Evolutionary conservation across 2,329 filamentous ascomycete species (phyloP), one percentile per base, ranked within the genome.

Genomic region (Fusarium torulosum): DNA sequence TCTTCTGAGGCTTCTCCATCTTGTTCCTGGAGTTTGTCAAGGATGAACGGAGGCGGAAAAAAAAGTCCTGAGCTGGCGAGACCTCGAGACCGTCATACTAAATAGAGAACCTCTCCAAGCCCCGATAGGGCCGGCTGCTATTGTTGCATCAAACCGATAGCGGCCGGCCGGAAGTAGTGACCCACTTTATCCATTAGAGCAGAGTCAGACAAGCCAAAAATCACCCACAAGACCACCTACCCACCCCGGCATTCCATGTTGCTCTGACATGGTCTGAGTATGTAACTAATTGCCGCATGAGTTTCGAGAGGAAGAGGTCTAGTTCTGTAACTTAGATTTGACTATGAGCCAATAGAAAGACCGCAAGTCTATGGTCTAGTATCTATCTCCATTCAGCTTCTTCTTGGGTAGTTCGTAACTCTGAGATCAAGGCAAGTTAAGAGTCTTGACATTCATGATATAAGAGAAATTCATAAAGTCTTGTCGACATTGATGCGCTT

Each of bases 1-100:
- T 88, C 79, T 93, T 96, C 73, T 92, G 86, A 63, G 71, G 63
- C 27, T 71, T 72, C 21, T 72, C 71, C 79, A 82, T 82, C 62
- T 64, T 77, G 17, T 31, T 59, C 42, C 33, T 45, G 53, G 33
- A 66, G 35, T 56, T 64, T 69, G 27, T 50, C 42, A 72, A 71
- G 69, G 71, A 69, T 57, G 67, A 70, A 72, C 55, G 69, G 71
- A 73, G 53, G 40, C 35, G 53, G 40, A 40, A 43, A 43, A 44
- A 40, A 42, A 41, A 25, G 49, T 56, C 53, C 38, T 42, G 42
- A 53, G 50, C 46, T 38, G 46, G 49, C 25, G 33, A 57, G 49
- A 56, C 35, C 38, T 52, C 44, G 41, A 61, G 50, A 49, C 40
- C 61, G 62, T 46, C 60, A 57, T 64, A 67, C 45, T 63, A 51